phyloP scores from a whole-genome alignment of 2,329 filamentous ascomycete species.

The Colletotrichum sublineola region DNA sequence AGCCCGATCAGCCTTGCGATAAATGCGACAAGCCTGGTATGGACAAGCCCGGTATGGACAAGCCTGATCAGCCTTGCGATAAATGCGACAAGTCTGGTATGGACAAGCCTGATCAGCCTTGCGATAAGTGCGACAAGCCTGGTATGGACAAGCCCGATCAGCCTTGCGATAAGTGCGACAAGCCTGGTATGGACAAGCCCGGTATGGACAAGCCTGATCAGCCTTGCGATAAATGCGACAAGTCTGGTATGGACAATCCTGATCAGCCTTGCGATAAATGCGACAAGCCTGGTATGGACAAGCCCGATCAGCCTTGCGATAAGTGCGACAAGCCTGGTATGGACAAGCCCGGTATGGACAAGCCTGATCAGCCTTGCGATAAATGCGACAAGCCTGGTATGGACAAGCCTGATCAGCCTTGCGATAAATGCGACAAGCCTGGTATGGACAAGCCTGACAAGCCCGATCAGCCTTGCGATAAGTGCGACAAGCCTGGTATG shows the following conservation, averaged over 20 bases:
- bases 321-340: conserved; percentile 9
- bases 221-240: not conserved
- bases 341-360: not conserved
- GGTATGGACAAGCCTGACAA: not conserved
- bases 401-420: not conserved
- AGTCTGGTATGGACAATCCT: not conserved
- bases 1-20: conserved; percentile 18
- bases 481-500: conserved; percentile 2
- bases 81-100: not conserved
- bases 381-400: not conserved
- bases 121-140: not conserved
- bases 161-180: conserved; percentile 21
- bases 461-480: conserved; percentile 10
- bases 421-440: not conserved
- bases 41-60: not conserved
- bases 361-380: not conserved
- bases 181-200: not conserved
- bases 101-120: not conserved
- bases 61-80: not conserved
- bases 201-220: not conserved
- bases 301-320: conserved; percentile 17
- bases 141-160: conserved; percentile 1
- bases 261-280: not conserved
- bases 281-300: not conserved
- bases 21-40: not conserved